phyloP scores from a whole-genome alignment of 2,329 filamentous ascomycete genomes.

The Intubia oerlemansii region DNA sequence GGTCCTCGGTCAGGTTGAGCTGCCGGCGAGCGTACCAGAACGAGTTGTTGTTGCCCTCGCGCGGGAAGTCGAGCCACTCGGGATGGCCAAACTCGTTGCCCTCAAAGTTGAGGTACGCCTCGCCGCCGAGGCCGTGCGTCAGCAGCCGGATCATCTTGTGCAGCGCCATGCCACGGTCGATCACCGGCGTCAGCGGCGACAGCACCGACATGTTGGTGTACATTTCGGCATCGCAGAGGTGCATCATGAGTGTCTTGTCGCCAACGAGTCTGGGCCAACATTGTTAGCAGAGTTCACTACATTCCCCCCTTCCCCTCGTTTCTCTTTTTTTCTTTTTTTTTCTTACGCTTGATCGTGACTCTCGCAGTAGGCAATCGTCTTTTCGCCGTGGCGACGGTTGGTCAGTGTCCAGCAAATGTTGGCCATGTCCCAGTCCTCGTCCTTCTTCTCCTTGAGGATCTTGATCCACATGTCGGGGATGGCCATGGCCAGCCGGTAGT shows the following conservation, averaged over 20 bases:
- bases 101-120: constrained; percentile 96
- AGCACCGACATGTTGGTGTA: constrained; percentile 94
- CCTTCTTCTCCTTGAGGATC: constrained; percentile 79
- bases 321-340: too few relatives aligned
- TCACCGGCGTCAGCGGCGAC: constrained; percentile 64
- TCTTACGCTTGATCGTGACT: constrained; percentile 93
- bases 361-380: constrained; percentile 94
- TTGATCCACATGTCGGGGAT: constrained; percentile 99
- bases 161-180: constrained; percentile 74
- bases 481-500: constrained; percentile 94
- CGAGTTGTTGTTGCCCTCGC: constrained; percentile 77
- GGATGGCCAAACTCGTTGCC: constrained; percentile 98
- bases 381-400: constrained; percentile 86
- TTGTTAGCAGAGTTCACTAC: neutral
- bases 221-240: constrained; percentile 89
- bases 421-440: constrained; percentile 80
- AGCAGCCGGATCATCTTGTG: constrained; percentile 97
- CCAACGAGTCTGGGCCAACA: constrained; percentile 62
- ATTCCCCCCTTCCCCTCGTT: neutral
- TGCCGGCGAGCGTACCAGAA: constrained; percentile 91
- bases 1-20: constrained; percentile 77
- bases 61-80: constrained; percentile 96
- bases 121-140: constrained; percentile 77
- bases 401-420: constrained; percentile 72
- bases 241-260: constrained; percentile 94